phyloP scores from a whole-genome alignment of 495 filamentous ascomycete species.

The Penicillium alfredii region DNA sequence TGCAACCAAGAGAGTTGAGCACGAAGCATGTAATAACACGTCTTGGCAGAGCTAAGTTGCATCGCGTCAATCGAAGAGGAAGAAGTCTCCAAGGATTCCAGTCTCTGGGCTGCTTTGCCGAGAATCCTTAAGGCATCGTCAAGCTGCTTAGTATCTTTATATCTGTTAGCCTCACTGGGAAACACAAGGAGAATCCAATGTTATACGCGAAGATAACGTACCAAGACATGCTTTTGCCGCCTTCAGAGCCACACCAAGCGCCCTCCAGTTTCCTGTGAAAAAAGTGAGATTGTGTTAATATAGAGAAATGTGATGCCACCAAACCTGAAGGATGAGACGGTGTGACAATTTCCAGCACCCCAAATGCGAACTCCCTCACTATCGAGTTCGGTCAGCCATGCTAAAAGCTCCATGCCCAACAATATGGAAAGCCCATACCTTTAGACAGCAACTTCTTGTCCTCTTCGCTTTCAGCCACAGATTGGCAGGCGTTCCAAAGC shows the following conservation, averaged over 20 bases:
- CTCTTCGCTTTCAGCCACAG: neutral
- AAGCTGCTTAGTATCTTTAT: constrained; percentile 46
- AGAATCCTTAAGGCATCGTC: constrained; percentile 53
- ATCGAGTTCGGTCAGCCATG: neutral
- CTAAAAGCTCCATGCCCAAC: too few relatives aligned
- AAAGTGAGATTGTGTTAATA: too few relatives aligned
- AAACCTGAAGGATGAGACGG: constrained; percentile 21
- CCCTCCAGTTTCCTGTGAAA: constrained; percentile 44
- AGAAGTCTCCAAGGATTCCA: constrained; percentile 47
- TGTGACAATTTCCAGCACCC: constrained; percentile 60
- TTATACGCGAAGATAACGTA: constrained; percentile 35
- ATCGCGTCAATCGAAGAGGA: constrained; percentile 11
- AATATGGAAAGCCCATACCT: constrained; percentile 5
- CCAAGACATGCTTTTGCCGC: constrained; percentile 59
- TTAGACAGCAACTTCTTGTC: constrained; percentile 7
- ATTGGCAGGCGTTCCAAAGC: too few relatives aligned
- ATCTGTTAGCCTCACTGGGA: constrained; percentile 16
- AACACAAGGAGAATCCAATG: too few relatives aligned
- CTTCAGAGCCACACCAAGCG: constrained; percentile 63
- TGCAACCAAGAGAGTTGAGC: constrained; percentile 66
- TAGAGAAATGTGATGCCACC: too few relatives aligned
- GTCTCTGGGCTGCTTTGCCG: constrained; percentile 58
- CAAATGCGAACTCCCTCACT: constrained; percentile 62
- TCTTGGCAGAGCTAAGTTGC: constrained; percentile 8
- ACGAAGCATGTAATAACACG: constrained; percentile 65